Percentiles rank a stretch among this genome's conserved stretches.
These are phyloP conservation scores for Lupinus albus DNA, from an alignment of 306 rosid genomes.

Conservation along the genomic window DNA sequence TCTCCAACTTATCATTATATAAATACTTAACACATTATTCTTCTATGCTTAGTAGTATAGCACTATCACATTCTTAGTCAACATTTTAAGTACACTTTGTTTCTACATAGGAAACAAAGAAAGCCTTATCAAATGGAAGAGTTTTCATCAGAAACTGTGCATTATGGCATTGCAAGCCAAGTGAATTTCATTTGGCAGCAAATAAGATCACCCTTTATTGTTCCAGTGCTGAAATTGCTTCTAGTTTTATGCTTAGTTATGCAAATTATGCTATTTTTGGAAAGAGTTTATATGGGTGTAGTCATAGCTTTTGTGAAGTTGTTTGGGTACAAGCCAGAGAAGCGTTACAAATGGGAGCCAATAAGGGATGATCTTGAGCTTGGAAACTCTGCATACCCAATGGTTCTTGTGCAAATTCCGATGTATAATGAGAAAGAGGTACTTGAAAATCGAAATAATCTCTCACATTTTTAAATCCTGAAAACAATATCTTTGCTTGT, in stretches of 20 bases:
- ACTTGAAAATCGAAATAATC: conserved; percentile 26
- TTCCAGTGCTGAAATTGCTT: conserved; percentile 53
- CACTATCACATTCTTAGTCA: conserved; percentile 5
- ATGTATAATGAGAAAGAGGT: conserved; percentile 73
- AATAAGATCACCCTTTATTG: conserved; percentile 58
- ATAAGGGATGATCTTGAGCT: conserved; percentile 52
- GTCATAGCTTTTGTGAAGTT: conserved; percentile 50
- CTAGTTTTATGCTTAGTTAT: conserved; percentile 48
- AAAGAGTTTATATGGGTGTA: conserved; percentile 52
- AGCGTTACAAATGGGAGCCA: conserved; percentile 52
- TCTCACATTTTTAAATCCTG: too few species aligned
- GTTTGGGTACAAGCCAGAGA: conserved; percentile 52
- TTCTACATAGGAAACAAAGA: conserved; percentile 23
- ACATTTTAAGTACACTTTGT: conserved; percentile 2
- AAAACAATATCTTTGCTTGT: too few species aligned
- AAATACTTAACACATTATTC: conserved; percentile 1
- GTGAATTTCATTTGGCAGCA: conserved; percentile 61
- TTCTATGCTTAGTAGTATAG: neutral
- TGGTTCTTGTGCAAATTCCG: conserved; percentile 61
- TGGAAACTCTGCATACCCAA: conserved; percentile 47
- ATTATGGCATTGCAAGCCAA: conserved; percentile 45
- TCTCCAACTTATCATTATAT: conserved; percentile 10
- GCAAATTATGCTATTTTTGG: conserved; percentile 60
- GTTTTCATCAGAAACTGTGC: conserved; percentile 38
- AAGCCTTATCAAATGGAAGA: conserved; percentile 46